phyloP scores from a whole-genome alignment of 495 filamentous ascomycete genomes.

The Lophium mytilinum region DNA sequence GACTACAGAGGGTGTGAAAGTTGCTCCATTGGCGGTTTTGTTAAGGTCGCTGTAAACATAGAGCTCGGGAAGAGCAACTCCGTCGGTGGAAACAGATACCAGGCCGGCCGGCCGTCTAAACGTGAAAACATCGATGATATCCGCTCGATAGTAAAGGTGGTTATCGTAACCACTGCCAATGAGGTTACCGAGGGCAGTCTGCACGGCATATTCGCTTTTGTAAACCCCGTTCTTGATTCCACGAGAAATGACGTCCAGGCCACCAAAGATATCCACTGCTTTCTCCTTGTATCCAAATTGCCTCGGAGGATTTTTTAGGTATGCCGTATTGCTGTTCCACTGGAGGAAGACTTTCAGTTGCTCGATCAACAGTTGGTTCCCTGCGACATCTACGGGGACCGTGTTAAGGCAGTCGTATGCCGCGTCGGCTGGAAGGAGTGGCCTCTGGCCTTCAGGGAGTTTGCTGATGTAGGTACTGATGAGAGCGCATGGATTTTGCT shows the following conservation, averaged over 20 bases:
- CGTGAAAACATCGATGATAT: conserved; percentile 9
- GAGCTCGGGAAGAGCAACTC: conserved; percentile 15
- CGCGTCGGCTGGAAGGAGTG: conserved; percentile 34
- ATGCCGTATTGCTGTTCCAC: conserved; percentile 40
- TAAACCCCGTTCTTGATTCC: conserved; percentile 36
- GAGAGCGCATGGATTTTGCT: conserved; percentile 31
- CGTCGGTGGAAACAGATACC: conserved; percentile 21
- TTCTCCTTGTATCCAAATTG: conserved; percentile 36
- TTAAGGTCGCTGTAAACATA: conserved; percentile 16
- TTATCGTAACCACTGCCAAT: conserved; percentile 40
- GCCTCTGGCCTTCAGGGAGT: conserved; percentile 13
- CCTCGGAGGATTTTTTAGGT: conserved; percentile 36
- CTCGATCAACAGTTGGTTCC: conserved; percentile 36
- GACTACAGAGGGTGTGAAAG: conserved; percentile 14
- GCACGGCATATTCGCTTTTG: conserved; percentile 37
- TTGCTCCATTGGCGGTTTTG: background rate
- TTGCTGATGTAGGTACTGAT: conserved; percentile 37
- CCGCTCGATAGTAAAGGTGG: conserved; percentile 36
- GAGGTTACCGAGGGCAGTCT: conserved; percentile 34
- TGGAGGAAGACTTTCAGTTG: conserved; percentile 37
- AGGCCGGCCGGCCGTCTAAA: conserved; percentile 11
- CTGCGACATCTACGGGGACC: conserved; percentile 38
- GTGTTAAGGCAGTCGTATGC: conserved; percentile 41
- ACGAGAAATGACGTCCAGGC: conserved; percentile 31
- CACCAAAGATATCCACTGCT: conserved; percentile 39